Percentiles rank a stretch among this genome's conserved stretches.
Conservation (phyloP, 176 grass and related monocot species). For the Musa schizocarpa region DNA sequence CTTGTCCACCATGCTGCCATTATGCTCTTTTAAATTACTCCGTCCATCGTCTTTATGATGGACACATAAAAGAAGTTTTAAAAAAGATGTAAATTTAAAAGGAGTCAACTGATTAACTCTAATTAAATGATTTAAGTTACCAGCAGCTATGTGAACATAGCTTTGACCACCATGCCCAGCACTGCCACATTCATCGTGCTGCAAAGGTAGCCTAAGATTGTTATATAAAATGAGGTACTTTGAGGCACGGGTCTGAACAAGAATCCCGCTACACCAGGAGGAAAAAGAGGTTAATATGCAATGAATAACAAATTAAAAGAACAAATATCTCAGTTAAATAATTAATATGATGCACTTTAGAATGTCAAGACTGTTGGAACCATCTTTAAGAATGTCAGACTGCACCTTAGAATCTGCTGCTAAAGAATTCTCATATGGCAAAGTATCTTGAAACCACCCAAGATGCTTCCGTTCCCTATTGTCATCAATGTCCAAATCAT, state of each 20-base stretch:
- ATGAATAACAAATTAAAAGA: slow-evolving; percentile 14
- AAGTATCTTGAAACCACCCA: slow-evolving; percentile 21
- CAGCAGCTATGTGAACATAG: slow-evolving; percentile 38
- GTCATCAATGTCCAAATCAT: slow-evolving; percentile 12
- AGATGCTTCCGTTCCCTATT: slow-evolving; percentile 8
- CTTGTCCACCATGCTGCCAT: slow-evolving; percentile 30
- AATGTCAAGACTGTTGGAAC: background rate
- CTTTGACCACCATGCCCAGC: slow-evolving; percentile 59
- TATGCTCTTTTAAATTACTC: slow-evolving; percentile 37
- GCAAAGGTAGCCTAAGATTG: slow-evolving; percentile 71
- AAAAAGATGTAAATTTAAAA: background rate
- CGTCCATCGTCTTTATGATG: slow-evolving; percentile 49
- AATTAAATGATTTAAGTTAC: slow-evolving; percentile 5
- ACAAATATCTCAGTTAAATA: slow-evolving; percentile 12
- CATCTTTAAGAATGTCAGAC: slow-evolving; percentile 18
- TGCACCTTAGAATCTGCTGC: slow-evolving; percentile 18
- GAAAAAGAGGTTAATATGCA: slow-evolving; percentile 26
- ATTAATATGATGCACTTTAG: background rate
- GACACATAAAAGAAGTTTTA: slow-evolving; percentile 7
- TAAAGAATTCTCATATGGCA: slow-evolving; percentile 7
- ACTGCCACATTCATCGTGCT: slow-evolving; percentile 67
- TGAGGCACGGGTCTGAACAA: slow-evolving; percentile 34
- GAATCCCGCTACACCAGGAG: slow-evolving; percentile 43
- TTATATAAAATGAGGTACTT: slow-evolving; percentile 64
- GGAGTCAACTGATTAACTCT: background rate